Conservation (phyloP, 1,284 basidiomycete species). For the Cerrena zonata region DNA sequence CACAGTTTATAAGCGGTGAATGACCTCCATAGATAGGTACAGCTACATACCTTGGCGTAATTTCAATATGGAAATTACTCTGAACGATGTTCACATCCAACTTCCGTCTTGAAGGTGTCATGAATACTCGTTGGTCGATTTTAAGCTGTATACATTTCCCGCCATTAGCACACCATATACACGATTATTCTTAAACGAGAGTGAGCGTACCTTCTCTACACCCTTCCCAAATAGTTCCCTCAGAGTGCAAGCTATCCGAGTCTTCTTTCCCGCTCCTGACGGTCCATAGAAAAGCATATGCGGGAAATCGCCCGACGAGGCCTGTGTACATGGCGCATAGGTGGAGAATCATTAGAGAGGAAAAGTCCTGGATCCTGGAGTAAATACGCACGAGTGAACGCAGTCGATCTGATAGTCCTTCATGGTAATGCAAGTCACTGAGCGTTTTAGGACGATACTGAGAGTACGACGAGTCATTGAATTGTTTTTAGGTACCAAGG, state of each 20-base stretch:
- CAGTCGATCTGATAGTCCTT: conserved; percentile 74
- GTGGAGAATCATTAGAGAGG: not conserved
- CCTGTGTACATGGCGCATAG: conserved; percentile 35
- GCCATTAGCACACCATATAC: not conserved
- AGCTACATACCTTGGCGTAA: conserved; percentile 79
- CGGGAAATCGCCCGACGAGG: conserved; percentile 89
- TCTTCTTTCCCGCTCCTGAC: conserved; percentile 97
- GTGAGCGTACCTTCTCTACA: conserved; percentile 76
- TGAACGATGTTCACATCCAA: conserved; percentile 96
- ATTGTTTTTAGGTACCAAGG: conserved; percentile 7
- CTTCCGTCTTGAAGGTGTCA: conserved; percentile 91
- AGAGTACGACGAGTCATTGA: not conserved
- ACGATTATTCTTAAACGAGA: not conserved
- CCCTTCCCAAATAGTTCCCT: conserved; percentile 88
- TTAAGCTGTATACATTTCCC: conserved; percentile 75
- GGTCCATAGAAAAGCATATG: conserved; percentile 98
- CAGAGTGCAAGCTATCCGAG: conserved; percentile 85
- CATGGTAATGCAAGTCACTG: conserved; percentile 86
- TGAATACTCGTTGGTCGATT: conserved; percentile 95
- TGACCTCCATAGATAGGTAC: not conserved
- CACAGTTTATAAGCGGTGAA: not conserved
- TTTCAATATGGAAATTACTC: conserved; percentile 95
- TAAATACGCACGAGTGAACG: conserved; percentile 62
- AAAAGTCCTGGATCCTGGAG: too few species aligned
- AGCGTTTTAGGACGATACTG: conserved; percentile 86